phyloP scores from a whole-genome alignment of 371 early-diverging fungal genomes.

The Lichtheimia hyalospora region DNA sequence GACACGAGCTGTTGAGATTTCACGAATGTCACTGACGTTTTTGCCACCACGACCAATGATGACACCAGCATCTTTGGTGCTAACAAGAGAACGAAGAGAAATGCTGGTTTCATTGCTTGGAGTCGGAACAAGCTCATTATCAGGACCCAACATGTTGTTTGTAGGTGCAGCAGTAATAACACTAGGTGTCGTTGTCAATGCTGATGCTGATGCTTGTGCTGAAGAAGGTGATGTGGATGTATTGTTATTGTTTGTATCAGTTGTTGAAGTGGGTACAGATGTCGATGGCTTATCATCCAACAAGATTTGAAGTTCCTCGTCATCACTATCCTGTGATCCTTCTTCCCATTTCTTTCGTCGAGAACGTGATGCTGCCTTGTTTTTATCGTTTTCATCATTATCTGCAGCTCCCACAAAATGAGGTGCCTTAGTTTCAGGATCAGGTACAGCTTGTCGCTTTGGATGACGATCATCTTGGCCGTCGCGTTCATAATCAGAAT shows the following conservation, averaged over 20 bases:
- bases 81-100: constrained; percentile 72
- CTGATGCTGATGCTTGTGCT: not conserved
- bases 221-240: constrained; percentile 8
- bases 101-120: constrained; percentile 11
- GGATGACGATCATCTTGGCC: constrained; percentile 45
- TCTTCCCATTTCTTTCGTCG: constrained; percentile 28
- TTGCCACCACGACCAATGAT: constrained; percentile 84
- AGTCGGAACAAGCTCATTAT: not conserved
- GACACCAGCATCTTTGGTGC: constrained; percentile 82
- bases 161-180: not conserved
- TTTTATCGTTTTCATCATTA: constrained; percentile 7
- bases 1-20: constrained; percentile 73
- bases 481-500: constrained; percentile 35
- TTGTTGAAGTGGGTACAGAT: not conserved
- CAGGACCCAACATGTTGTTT: too few relatives aligned
- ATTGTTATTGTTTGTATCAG: constrained; percentile 4
- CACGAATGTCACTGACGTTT: constrained; percentile 80
- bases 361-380: constrained; percentile 7
- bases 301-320: constrained; percentile 18
- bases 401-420: constrained; percentile 34
- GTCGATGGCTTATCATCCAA: not conserved
- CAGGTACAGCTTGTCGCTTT: constrained; percentile 47
- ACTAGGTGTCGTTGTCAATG: not conserved
- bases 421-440: constrained; percentile 52
- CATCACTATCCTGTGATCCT: constrained; percentile 10